A percentile compares a stretch with the other conserved stretches of the same genome.
phyloP scores from a whole-genome alignment of 2,329 filamentous ascomycete genomes.

The Colletotrichum sp. region DNA sequence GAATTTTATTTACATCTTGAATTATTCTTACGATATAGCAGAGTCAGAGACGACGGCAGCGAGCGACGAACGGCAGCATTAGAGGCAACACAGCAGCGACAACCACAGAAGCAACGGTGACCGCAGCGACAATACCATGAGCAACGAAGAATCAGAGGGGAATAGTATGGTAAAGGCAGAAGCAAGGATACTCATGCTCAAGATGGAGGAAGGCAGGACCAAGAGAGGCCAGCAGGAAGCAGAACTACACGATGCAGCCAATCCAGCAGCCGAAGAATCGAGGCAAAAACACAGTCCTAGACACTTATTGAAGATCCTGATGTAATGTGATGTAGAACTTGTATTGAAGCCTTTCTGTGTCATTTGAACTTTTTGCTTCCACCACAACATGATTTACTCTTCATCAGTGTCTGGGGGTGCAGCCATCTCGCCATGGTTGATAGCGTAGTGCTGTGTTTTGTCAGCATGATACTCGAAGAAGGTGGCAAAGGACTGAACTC shows the following conservation, averaged over 20 bases:
- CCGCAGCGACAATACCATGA: neutral
- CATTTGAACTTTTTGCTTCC: neutral
- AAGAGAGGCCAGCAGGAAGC: neutral
- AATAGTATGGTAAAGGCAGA: neutral
- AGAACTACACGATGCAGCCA: neutral
- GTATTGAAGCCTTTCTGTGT: neutral
- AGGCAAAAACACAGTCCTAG: neutral
- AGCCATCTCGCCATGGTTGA: neutral
- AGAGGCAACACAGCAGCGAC: neutral
- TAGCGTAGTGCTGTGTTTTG: neutral
- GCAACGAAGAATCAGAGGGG: neutral
- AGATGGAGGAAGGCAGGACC: rapidly evolving
- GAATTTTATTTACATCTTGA: neutral
- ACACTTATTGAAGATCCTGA: neutral
- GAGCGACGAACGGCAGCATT: neutral
- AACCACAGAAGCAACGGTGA: neutral
- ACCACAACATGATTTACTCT: neutral
- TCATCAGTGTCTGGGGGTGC: neutral
- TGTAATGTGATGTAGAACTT: neutral
- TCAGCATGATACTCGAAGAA: neutral
- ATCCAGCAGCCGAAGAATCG: neutral
- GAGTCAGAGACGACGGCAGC: neutral
- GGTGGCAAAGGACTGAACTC: neutral
- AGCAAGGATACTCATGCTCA: neutral
- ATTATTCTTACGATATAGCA: neutral